Conservation (phyloP, 306 rosid genomes). For the Fagus crenata region DNA sequence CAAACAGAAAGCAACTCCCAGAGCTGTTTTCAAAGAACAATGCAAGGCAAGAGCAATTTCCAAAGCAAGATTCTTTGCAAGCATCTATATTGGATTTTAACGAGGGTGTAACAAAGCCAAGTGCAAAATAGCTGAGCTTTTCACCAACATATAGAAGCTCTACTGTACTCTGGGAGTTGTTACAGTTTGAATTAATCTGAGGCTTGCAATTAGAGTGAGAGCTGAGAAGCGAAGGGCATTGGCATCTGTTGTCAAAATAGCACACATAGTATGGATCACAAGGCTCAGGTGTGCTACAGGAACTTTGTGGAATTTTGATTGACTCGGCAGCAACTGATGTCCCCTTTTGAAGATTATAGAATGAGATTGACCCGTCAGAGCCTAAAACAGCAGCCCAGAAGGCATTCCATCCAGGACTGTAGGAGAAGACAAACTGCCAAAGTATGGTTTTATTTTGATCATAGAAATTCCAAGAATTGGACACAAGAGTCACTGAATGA, state of each 20-base stretch:
- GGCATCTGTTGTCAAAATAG: conserved; percentile 30
- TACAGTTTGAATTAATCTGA: conserved; percentile 26
- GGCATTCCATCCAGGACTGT: conserved; percentile 18
- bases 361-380: conserved; percentile 32
- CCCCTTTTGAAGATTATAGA: conserved; percentile 34
- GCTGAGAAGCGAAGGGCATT: conserved; percentile 37
- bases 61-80: conserved; percentile 39
- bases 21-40: conserved; percentile 35
- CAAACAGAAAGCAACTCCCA: conserved; percentile 35
- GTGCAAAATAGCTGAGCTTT: conserved; percentile 36
- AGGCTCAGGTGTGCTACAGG: conserved; percentile 41
- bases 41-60: conserved; percentile 38
- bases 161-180: conserved; percentile 18
- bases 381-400: conserved; percentile 41
- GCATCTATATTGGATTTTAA: conserved; percentile 20
- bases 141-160: conserved; percentile 39
- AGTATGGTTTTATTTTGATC: conserved; percentile 28
- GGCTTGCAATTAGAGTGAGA: conserved; percentile 32
- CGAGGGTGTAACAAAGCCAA: conserved; percentile 29
- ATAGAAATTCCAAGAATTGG: conserved; percentile 38
- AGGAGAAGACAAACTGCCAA: conserved; percentile 36
- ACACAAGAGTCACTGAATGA: conserved; percentile 20
- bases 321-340: conserved; percentile 23
- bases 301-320: conserved; percentile 27
- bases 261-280: conserved; percentile 41